Evolutionary conservation across 805 yeast species (phyloP).

Genomic region (Starmerella etchellsii): DNA sequence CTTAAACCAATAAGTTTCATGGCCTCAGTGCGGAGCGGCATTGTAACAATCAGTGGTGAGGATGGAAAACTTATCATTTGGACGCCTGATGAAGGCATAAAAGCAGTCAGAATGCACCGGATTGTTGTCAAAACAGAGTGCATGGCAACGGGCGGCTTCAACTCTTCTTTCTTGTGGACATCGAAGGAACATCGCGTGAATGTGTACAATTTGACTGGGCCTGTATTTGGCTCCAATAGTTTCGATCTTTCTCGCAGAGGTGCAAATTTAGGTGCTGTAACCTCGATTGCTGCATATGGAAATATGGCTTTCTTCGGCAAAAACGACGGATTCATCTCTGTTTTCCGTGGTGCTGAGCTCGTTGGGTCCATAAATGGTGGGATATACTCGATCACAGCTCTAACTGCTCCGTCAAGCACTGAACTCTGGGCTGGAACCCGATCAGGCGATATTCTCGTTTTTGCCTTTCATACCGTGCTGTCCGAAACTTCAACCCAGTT

Average conservation of each 20-base stretch:
- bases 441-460: conserved; percentile 28
- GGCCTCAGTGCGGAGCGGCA: conserved; percentile 1
- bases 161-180: conserved; percentile 25
- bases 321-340: conserved; percentile 29
- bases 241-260: conserved; percentile 14
- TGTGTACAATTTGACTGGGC: conserved; percentile 24
- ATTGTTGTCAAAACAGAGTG: background rate
- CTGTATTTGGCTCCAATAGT: conserved; percentile 11
- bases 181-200: conserved; percentile 25
- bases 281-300: conserved; percentile 17
- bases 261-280: conserved; percentile 12
- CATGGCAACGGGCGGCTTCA: conserved; percentile 3
- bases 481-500: conserved; percentile 3
- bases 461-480: conserved; percentile 18
- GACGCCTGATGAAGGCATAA: conserved; percentile 19
- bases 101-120: conserved; percentile 3
- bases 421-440: conserved; percentile 30
- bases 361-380: conserved; percentile 25
- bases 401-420: conserved; percentile 15
- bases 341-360: conserved; percentile 21
- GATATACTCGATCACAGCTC: conserved; percentile 25
- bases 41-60: conserved; percentile 26
- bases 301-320: conserved; percentile 30
- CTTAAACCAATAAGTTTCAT: conserved; percentile 10
- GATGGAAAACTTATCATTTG: conserved; percentile 29